phyloP scores from a whole-genome alignment of 75 land plant genomes.

The Adiantum capillusveneris region DNA sequence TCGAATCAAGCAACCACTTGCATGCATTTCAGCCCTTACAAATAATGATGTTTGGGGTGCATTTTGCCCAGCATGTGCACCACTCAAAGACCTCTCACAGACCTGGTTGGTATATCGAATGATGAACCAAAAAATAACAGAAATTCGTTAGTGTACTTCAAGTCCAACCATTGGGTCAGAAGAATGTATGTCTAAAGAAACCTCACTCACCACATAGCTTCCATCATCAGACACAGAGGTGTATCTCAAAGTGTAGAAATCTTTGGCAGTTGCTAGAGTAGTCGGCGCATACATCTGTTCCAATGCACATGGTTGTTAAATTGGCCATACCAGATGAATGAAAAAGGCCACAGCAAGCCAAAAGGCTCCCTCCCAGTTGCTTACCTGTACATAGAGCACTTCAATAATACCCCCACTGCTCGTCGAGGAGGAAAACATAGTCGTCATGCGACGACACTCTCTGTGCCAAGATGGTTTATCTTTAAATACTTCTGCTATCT shows the following conservation, averaged over 20 bases:
- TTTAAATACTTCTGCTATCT: conserved; percentile 87
- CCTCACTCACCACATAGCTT: conserved; percentile 70
- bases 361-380: neutral
- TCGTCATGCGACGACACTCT: conserved; percentile 79
- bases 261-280: conserved; percentile 79
- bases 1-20: conserved; percentile 77
- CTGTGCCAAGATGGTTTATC: conserved; percentile 86
- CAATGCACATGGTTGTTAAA: too few relatives aligned
- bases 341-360: too few relatives aligned
- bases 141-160: too few relatives aligned
- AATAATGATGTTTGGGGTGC: conserved; percentile 59
- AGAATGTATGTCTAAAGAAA: neutral
- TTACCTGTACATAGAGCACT: conserved; percentile 84
- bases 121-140: too few relatives aligned
- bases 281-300: conserved; percentile 83
- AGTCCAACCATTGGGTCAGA: too few relatives aligned
- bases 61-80: conserved; percentile 54
- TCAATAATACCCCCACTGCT: conserved; percentile 85
- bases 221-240: conserved; percentile 81
- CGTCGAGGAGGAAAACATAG: conserved; percentile 59
- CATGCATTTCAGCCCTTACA: conserved; percentile 83
- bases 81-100: conserved; percentile 75
- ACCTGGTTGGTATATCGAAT: conserved; percentile 29
- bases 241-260: conserved; percentile 79
- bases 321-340: too few relatives aligned